Evolutionary conservation across 1,284 basidiomycete species (phyloP), one percentile per base, ranked within the genome.

Genomic region (Boletus semigastroideus): DNA sequence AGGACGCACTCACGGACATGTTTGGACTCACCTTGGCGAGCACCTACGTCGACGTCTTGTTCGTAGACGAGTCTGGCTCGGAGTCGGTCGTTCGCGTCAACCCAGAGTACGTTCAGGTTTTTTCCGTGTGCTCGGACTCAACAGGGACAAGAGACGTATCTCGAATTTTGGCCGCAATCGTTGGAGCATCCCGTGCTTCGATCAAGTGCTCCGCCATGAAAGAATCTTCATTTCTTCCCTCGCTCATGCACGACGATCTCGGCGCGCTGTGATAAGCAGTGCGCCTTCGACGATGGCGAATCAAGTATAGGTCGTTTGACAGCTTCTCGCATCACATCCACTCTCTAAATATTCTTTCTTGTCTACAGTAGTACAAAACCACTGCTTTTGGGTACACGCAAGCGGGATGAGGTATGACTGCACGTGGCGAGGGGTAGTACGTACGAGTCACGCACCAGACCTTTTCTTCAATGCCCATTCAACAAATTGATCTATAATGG

Each of bases 401-500:
- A 28, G 27, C 13, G 2, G 41, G 19, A 27, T 25, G 41, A 51
- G 56, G 46, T 48, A 53, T 49, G 13, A 6, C 13, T 39, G 40
- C 28, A 37, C 16, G 39, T 38, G 33, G 38, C 37, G 19, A 27
- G 25, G 36, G 34, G 33, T 41, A 17, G 31, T 42, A 56, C 33
- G 31, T 42, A 56, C 36, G n/a, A 36, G 20, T 63, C 41, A 54
- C 41, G 37, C 41, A 40, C 13, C 16, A 8, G 47, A 9, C 43
- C 42, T 48, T 55, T 71, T 70, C 67, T 76, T 82, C n/a, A n/a
- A n/a, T 36, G 82, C 86, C 65, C 79, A 87, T 47, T 79, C 80
- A n/a, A 92, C 91, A 64, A 93, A 94, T 58, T 92, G 90, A 65
- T 94, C 92, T 59, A 94, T 91, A 33, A 87, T 79, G 37, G 90